Evolutionary conservation across 805 yeast genomes (phyloP), one percentile per base, ranked within the genome.

Genomic region (Gaillardinia entomophila): DNA sequence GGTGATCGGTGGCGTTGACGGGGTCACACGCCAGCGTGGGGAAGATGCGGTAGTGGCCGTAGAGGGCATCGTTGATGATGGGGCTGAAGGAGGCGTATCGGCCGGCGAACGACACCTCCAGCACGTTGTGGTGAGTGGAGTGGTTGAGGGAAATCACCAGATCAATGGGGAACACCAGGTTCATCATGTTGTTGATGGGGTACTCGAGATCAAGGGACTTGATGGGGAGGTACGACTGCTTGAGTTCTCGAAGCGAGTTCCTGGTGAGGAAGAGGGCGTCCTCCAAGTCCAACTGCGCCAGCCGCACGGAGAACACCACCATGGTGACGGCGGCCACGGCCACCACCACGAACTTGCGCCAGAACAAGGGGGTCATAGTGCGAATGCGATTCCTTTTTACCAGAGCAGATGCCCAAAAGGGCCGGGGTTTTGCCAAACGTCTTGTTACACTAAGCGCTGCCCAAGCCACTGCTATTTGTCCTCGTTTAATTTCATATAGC

Each of bases 1-100:
- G 8, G 22, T 19, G 10, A 10, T 19, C 18, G 7, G 25, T 16
- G 3, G 30, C 40, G n/a, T 45, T 31, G 5, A 47, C 27, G 4
- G 37, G 41, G 5, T 38, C 32, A 39, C 71, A 65, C 8, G 59
- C 69, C 32, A 53, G 41, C 17, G 41, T 38, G 5, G 57, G 54
- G 14, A 62, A 43, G 1, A 60, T 40, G 12, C 28, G 45, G 36
- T 51, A 65, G 6, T 49, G 25, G 24, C 60, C 48, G 12, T 23
- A n/a, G 16, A 66, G 16, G 13, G 43, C 41, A 16, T 35, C 43
- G 28, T 38, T 52, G 19, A 66, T 40, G 3, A 65, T 38, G 4
- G 66, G 60, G 37, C 68, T 61, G 45, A 65, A 66, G 3, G 69
- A 57, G 6, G 71, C 72, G 38, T 64, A 66, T 16, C 72, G 43